These are phyloP conservation scores for Isatis tinctoria DNA, from an alignment of 345 rosid species.

Conservation along the genomic window DNA sequence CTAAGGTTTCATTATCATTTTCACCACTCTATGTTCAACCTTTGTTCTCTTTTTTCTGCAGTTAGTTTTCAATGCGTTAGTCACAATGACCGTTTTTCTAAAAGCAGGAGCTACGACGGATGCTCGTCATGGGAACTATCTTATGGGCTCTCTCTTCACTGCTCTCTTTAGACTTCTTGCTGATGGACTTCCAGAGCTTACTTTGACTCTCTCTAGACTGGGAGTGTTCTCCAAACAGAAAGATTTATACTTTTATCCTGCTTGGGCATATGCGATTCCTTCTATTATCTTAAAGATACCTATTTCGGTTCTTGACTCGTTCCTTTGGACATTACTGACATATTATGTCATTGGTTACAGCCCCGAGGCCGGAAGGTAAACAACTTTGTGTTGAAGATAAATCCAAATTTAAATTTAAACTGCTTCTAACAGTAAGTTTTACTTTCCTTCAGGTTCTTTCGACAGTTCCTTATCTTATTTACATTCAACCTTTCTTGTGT, in stretches of 20 bases:
- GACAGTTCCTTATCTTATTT: slow-evolving; percentile 47
- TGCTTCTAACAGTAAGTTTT: neutral
- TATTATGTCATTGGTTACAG: slow-evolving; percentile 51
- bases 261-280: slow-evolving; percentile 58
- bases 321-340: slow-evolving; percentile 44
- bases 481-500: slow-evolving; percentile 45
- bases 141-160: slow-evolving; percentile 39
- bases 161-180: slow-evolving; percentile 38
- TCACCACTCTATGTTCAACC: neutral
- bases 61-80: slow-evolving; percentile 37
- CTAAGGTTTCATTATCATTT: neutral
- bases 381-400: slow-evolving; percentile 30
- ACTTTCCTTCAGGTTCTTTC: slow-evolving; percentile 35
- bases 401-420: neutral
- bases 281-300: slow-evolving; percentile 47
- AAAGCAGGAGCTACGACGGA: slow-evolving; percentile 26
- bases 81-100: slow-evolving; percentile 40
- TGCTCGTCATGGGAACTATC: slow-evolving; percentile 36
- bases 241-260: slow-evolving; percentile 41
- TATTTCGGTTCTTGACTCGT: slow-evolving; percentile 36
- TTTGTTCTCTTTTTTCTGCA: slow-evolving; percentile 11
- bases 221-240: slow-evolving; percentile 47
- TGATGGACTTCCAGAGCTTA: slow-evolving; percentile 48
- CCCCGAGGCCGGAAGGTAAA: slow-evolving; percentile 41
- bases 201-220: slow-evolving; percentile 37